A percentile compares a stretch with the other conserved stretches of the same genome.
These are phyloP conservation scores for Neolentinus lepideus DNA, from an alignment of 1,284 basidiomycete genomes.

Conservation along the genomic window DNA sequence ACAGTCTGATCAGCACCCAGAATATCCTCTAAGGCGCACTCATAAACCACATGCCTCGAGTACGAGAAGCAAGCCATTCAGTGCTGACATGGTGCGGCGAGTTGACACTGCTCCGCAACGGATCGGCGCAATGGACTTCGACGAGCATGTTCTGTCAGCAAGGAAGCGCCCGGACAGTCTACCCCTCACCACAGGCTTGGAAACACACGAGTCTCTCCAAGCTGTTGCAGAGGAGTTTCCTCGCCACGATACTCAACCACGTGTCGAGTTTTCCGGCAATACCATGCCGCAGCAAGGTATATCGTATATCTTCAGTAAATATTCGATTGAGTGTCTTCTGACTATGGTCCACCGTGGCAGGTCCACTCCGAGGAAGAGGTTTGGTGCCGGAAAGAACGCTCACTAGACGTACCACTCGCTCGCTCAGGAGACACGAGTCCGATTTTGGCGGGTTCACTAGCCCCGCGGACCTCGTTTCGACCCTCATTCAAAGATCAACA, in stretches of 20 bases:
- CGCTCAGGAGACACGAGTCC: background rate
- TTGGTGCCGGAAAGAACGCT: no score
- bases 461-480: slow-evolving; percentile 51
- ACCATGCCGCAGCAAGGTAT: background rate
- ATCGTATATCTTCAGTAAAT: no score
- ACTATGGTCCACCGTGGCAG: no score
- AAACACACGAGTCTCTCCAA: no score
- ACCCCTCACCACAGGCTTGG: background rate
- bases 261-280: background rate
- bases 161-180: background rate
- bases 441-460: slow-evolving; percentile 86
- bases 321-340: no score
- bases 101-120: slow-evolving; percentile 66
- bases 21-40: background rate
- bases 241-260: background rate
- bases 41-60: background rate
- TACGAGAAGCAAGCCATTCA: slow-evolving; percentile 20
- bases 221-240: background rate
- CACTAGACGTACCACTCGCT: background rate
- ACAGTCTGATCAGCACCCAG: background rate
- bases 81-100: slow-evolving; percentile 76
- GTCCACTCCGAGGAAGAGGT: no score
- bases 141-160: background rate
- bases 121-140: slow-evolving; percentile 54
- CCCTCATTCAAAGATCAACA: slow-evolving; percentile 43